phyloP scores from a whole-genome alignment of 73 alveolate species.

The Breviolum minutum region DNA sequence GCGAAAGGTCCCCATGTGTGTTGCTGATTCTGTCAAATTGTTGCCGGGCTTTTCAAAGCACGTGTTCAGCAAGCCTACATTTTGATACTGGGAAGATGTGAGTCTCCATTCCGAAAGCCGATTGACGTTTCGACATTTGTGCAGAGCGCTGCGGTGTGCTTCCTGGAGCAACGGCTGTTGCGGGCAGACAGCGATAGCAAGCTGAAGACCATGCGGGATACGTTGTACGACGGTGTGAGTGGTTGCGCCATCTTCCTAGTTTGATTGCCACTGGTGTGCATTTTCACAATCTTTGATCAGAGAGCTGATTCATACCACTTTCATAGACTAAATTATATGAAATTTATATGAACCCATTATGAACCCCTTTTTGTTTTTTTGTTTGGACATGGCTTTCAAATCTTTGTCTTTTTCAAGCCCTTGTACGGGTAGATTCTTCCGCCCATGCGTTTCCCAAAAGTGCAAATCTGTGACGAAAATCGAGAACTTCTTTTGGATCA shows the following conservation, averaged over 20 bases:
- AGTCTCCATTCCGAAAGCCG: not conserved
- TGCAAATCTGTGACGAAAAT: not conserved
- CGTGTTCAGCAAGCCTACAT: too few relatives aligned
- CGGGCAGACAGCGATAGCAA: constrained; percentile 92
- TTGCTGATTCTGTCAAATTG: not conserved
- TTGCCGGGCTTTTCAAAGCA: not conserved
- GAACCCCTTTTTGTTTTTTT: not conserved
- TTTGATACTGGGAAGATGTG: not conserved
- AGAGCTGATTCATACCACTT: too few relatives aligned
- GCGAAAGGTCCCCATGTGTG: constrained; percentile 26
- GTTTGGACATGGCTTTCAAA: not conserved
- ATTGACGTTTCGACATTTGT: not conserved
- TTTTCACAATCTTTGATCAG: too few relatives aligned
- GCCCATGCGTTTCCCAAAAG: too few relatives aligned
- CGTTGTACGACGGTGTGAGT: constrained; percentile 75
- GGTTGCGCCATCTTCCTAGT: constrained; percentile 41
- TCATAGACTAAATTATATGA: too few relatives aligned
- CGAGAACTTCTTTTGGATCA: not conserved
- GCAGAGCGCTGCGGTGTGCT: constrained; percentile 90
- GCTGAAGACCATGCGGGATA: constrained; percentile 75
- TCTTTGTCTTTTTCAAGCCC: too few relatives aligned
- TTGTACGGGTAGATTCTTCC: too few relatives aligned
- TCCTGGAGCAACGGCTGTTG: constrained; percentile 62
- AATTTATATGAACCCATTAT: too few relatives aligned
- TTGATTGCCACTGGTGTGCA: not conserved